Percentiles rank a stretch among this genome's conserved stretches.
These are phyloP conservation scores for Zygosaccharomyces kombuchaensis DNA, from an alignment of 805 yeast genomes.

Conservation along the genomic window DNA sequence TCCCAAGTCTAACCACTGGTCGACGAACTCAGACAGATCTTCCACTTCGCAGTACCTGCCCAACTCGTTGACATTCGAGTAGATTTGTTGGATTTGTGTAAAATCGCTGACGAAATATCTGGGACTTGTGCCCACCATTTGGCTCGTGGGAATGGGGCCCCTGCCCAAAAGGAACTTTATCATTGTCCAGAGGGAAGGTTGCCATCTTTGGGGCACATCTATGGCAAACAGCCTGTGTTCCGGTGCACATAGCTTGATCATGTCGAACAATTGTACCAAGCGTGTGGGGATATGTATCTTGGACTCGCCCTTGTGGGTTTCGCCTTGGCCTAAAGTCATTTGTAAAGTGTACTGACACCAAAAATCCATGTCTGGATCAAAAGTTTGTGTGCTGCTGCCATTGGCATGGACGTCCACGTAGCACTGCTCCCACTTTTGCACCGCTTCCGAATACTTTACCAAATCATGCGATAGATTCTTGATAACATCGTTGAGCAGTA, in stretches of 20 bases:
- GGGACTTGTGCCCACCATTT: slow-evolving; percentile 11
- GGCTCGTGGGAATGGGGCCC: slow-evolving; percentile 10
- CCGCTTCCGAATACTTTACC: slow-evolving; percentile 14
- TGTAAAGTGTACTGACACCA: slow-evolving; percentile 24
- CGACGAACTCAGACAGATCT: slow-evolving; percentile 21
- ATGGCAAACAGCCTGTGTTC: slow-evolving; percentile 27
- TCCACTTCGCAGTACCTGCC: slow-evolving; percentile 19
- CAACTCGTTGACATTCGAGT: slow-evolving; percentile 17
- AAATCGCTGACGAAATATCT: slow-evolving; percentile 19
- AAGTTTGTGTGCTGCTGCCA: slow-evolving; percentile 10
- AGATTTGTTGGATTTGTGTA: slow-evolving; percentile 19
- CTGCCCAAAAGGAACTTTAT: slow-evolving; percentile 8
- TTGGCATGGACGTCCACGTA: slow-evolving; percentile 15
- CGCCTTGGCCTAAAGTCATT: slow-evolving; percentile 6
- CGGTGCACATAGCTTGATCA: slow-evolving; percentile 23
- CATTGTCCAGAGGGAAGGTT: slow-evolving; percentile 12
- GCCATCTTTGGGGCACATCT: slow-evolving; percentile 24
- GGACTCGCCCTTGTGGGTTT: background rate
- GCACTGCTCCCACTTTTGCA: slow-evolving; percentile 27
- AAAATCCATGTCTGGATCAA: slow-evolving; percentile 20
- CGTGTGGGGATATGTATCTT: slow-evolving; percentile 27
- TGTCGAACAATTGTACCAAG: slow-evolving; percentile 25
- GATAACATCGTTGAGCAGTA: slow-evolving; percentile 30
- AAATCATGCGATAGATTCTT: slow-evolving; percentile 28
- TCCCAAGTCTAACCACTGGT: slow-evolving; percentile 24